phyloP scores from a whole-genome alignment of 2,329 filamentous ascomycete species.

The Diaporthe vexans region DNA sequence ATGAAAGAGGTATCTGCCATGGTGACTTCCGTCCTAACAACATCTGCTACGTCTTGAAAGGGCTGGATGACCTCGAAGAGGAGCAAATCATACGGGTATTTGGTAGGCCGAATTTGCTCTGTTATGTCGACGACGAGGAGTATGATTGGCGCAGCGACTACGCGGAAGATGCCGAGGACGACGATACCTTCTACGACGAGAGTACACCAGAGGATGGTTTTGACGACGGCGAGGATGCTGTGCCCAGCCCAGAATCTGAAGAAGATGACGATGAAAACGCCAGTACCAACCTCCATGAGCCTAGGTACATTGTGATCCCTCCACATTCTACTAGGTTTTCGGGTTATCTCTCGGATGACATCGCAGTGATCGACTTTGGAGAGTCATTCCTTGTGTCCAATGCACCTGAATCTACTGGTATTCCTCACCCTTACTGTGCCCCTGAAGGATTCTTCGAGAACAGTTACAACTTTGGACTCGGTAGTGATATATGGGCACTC shows the following conservation, averaged over 20 bases:
- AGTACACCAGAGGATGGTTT: background rate
- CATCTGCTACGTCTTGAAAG: background rate
- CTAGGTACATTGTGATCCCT: background rate
- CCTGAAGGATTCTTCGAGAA: background rate
- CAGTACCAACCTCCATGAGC: background rate
- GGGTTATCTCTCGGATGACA: background rate
- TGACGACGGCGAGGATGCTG: background rate
- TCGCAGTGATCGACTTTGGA: constrained; percentile 13
- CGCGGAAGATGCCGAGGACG: background rate
- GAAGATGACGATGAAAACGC: background rate
- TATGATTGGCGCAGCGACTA: constrained; percentile 6
- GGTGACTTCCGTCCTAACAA: constrained; percentile 7
- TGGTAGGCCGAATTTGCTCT: background rate
- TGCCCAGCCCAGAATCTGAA: background rate
- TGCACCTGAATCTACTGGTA: background rate
- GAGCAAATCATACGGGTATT: background rate
- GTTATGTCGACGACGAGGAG: constrained; percentile 2
- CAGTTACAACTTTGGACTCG: background rate
- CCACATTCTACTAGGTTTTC: background rate
- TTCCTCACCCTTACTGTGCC: background rate
- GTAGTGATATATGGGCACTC: background rate
- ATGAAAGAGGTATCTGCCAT: background rate
- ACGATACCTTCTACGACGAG: background rate
- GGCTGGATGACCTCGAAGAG: background rate
- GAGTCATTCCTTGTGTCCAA: background rate